Evolutionary conservation across 768 basidiomycete genomes (phyloP).

Genomic region (Jaapia argillacea): DNA sequence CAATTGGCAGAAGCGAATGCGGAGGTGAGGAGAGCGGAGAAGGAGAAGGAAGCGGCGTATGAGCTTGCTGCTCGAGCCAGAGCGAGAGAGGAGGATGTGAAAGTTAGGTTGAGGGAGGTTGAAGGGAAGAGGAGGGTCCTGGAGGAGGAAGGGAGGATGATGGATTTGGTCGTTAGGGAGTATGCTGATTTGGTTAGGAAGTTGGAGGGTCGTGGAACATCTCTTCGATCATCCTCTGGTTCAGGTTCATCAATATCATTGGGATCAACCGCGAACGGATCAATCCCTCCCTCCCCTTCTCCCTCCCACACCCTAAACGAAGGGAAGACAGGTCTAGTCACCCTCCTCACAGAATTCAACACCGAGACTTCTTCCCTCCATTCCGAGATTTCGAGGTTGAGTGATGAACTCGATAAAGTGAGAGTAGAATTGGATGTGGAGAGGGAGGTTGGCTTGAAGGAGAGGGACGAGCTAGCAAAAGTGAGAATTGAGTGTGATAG

Average conservation of each 20-base stretch:
- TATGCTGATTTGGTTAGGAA: slow-evolving; percentile 68
- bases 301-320: slow-evolving; percentile 33
- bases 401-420: slow-evolving; percentile 17
- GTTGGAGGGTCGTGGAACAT: slow-evolving; percentile 38
- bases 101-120: slow-evolving; percentile 38
- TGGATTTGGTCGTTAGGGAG: slow-evolving; percentile 56
- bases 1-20: slow-evolving; percentile 34
- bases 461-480: slow-evolving; percentile 35
- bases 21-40: slow-evolving; percentile 32
- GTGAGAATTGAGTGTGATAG: slow-evolving; percentile 42
- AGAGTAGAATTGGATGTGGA: slow-evolving; percentile 37
- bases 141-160: slow-evolving; percentile 51
- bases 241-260: not conserved
- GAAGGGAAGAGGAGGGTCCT: slow-evolving; percentile 33
- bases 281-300: slow-evolving; percentile 13
- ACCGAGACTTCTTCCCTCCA: slow-evolving; percentile 36
- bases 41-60: slow-evolving; percentile 40
- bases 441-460: slow-evolving; percentile 27
- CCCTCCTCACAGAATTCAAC: slow-evolving; percentile 39
- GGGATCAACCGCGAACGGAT: slow-evolving; percentile 2
- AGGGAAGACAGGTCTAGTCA: slow-evolving; percentile 37
- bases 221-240: slow-evolving; percentile 4
- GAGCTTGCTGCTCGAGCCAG: slow-evolving; percentile 43
- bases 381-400: slow-evolving; percentile 22
- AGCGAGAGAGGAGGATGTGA: slow-evolving; percentile 43